Percentiles rank a stretch among this genome's conserved stretches.
phyloP scores from a whole-genome alignment of 1,284 basidiomycete genomes.

The Boletus hoseneyae region DNA sequence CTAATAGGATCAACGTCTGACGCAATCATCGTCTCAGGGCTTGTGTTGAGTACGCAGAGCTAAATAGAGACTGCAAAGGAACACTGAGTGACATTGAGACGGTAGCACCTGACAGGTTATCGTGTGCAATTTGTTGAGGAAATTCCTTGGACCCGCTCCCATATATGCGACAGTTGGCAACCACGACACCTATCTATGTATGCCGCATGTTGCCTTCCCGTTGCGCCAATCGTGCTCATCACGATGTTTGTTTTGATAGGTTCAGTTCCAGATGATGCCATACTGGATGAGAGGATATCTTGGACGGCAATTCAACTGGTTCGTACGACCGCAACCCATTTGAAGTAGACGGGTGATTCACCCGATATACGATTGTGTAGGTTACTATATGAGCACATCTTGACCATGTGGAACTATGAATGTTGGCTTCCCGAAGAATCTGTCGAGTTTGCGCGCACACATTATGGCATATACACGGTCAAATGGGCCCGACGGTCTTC shows the following conservation, averaged over 20 bases:
- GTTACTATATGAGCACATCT: constrained; percentile 71
- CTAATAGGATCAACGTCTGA: neutral
- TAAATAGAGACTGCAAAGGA: constrained; percentile 12
- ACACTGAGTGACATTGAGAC: neutral
- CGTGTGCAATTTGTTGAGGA: constrained; percentile 60
- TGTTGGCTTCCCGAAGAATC: constrained; percentile 61
- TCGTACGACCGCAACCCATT: constrained; percentile 38
- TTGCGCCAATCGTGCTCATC: neutral
- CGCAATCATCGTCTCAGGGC: constrained; percentile 25
- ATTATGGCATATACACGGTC: constrained; percentile 71
- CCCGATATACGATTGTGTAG: constrained; percentile 32
- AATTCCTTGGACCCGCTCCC: constrained; percentile 54
- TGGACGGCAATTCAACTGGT: constrained; percentile 63
- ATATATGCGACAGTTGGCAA: constrained; percentile 68
- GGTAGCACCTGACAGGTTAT: constrained; percentile 39
- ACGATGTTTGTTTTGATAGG: neutral
- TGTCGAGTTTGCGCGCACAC: constrained; percentile 52
- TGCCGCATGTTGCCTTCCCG: neutral
- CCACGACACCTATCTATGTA: constrained; percentile 60
- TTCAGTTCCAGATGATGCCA: constrained; percentile 62
- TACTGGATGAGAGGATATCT: constrained; percentile 51
- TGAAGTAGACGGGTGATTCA: constrained; percentile 5
- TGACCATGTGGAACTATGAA: constrained; percentile 61
- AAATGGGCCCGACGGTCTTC: constrained; percentile 57
- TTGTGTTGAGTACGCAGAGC: constrained; percentile 54